Evolutionary conservation across 306 rosid genomes (phyloP), one percentile per base, ranked within the genome.

Genomic region (Quercus berberidifolia): DNA sequence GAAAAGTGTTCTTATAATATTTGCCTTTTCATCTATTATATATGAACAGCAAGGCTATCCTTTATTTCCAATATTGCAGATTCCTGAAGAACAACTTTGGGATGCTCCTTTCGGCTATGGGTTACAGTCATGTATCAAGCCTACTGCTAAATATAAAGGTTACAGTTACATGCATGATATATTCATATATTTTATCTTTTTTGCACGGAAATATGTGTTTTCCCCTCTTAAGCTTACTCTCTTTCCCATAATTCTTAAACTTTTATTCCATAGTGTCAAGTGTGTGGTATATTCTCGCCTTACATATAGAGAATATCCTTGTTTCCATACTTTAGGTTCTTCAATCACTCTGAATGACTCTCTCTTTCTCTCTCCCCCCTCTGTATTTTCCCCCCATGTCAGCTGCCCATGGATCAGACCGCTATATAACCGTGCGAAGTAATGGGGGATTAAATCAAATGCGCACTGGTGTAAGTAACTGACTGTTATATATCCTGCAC

Each of bases 391-490:
- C 77, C 80, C 81, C 67, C 65, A 12, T 79, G 41, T 77, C 88
- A 94, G 98, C 92, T 88, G 81, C 88, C 76, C 88, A 69, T 75
- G 85, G 43, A 60, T 87, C 83, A 75, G 90, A 88, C 21, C 96
- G 59, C 80, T 94, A 92, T 86, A 77, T 94, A 58, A 85, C 97
- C 35, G 98, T 94, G 79, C 91, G 83, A 85, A 88, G 96, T 86
- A 92, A 94, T 65, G 98, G 98, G 33, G 98, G 98, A 84, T 81
- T 94, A 35, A 94, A 94, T 84, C 98, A 94, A 83, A 92, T 94
- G 98, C 97, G 98, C 70, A 92, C 98, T 73, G 97, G 98, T 76
- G 98, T 94, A 90, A 85, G 97, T 86, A 69, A 31, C 63, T 75
- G 63, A 74, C 68, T 69, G 30, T 76, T 72, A 5, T 6, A n/a